These are phyloP conservation scores for Suhomyces kunorum DNA, from an alignment of 1,139 yeast genomes.

Conservation along the genomic window DNA sequence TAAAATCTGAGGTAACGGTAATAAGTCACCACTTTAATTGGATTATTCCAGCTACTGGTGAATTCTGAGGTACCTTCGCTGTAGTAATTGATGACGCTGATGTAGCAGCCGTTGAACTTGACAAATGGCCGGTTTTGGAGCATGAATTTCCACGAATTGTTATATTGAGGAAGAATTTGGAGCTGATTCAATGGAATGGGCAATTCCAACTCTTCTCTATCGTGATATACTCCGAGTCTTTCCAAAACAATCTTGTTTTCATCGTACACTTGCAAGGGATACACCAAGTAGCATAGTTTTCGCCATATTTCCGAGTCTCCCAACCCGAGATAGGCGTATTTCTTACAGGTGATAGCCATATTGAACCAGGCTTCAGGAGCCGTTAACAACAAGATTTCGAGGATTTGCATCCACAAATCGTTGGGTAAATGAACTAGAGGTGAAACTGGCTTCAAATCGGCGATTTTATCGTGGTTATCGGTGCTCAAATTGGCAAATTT, in stretches of 20 bases:
- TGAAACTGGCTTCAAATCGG: slow-evolving; percentile 47
- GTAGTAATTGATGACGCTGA: slow-evolving; percentile 80
- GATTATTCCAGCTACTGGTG: slow-evolving; percentile 70
- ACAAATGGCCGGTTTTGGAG: slow-evolving; percentile 57
- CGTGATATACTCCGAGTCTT: slow-evolving; percentile 9
- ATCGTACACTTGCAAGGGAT: slow-evolving; percentile 57
- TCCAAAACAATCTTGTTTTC: slow-evolving; percentile 30
- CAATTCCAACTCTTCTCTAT: slow-evolving; percentile 27
- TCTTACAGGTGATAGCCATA: slow-evolving; percentile 62
- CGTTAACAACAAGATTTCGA: slow-evolving; percentile 50
- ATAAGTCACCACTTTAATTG: slow-evolving; percentile 81
- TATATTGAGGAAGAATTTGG: slow-evolving; percentile 48
- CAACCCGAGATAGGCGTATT: slow-evolving; percentile 63
- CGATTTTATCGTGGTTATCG: slow-evolving; percentile 25
- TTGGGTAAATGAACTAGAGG: slow-evolving; percentile 59
- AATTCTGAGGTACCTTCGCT: slow-evolving; percentile 74
- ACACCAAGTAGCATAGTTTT: slow-evolving; percentile 54
- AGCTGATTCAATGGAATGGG: slow-evolving; percentile 47
- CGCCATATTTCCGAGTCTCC: slow-evolving; percentile 58
- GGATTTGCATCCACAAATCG: slow-evolving; percentile 61
- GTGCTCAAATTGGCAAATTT: slow-evolving; percentile 36
- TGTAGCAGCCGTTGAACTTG: slow-evolving; percentile 80
- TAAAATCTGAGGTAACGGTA: slow-evolving; percentile 82
- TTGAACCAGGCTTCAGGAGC: slow-evolving; percentile 70
- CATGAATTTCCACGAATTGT: slow-evolving; percentile 58